Percentiles rank a stretch among this genome's conserved stretches.
Evolutionary conservation across 139 green algal species (phyloP).

Genomic region (Chlamydomonas applanata): DNA sequence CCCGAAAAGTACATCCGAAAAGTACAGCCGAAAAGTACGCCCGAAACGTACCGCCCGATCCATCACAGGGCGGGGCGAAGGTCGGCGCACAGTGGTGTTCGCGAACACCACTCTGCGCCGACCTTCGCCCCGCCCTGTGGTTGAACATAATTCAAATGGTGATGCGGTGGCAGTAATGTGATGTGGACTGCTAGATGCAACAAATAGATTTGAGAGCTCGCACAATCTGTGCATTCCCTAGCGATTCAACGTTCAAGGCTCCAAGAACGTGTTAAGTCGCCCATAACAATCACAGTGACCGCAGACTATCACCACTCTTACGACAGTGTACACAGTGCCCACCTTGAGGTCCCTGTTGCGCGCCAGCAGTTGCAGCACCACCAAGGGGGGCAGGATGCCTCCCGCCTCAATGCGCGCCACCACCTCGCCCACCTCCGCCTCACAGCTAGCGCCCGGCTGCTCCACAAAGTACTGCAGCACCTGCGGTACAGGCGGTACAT

Average conservation of each 20-base stretch:
- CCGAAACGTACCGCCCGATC: too few species aligned
- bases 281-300: neutral
- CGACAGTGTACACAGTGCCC: constrained; percentile 40
- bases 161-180: too few species aligned
- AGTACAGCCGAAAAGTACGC: too few species aligned
- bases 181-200: too few species aligned
- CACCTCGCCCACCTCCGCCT: constrained; percentile 49
- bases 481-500: too few species aligned
- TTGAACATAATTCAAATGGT: too few species aligned
- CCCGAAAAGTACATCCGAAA: too few species aligned
- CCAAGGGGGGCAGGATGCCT: constrained; percentile 81
- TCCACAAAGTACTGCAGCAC: constrained; percentile 43
- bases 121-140: too few species aligned
- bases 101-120: too few species aligned
- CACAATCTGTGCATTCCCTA: neutral
- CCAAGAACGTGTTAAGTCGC: neutral
- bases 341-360: constrained; percentile 73
- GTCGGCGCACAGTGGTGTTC: too few species aligned
- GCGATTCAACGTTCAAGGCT: neutral
- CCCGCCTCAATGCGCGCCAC: constrained; percentile 77
- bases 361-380: constrained; percentile 85
- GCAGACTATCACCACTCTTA: neutral
- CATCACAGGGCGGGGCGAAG: too few species aligned
- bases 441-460: constrained; percentile 17
- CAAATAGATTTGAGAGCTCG: too few species aligned